Evolutionary conservation across 306 rosid genomes (phyloP).

Genomic region (Carpinus fangiana): DNA sequence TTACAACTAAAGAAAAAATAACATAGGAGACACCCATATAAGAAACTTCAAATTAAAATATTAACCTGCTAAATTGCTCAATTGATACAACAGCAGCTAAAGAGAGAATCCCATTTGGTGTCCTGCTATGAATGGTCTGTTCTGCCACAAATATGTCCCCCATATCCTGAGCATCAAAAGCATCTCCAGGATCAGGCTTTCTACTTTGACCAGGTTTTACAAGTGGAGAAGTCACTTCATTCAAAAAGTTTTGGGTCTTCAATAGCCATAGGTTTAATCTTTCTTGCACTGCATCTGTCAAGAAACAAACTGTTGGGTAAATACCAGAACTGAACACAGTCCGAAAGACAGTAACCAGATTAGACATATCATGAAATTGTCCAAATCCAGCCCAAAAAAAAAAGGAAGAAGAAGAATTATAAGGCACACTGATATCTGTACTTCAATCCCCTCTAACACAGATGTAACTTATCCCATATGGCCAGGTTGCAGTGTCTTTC

Average conservation of each 20-base stretch:
- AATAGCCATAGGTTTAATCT: conserved; percentile 59
- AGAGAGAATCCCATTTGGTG: conserved; percentile 75
- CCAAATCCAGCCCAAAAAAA: neutral
- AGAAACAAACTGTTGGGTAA: conserved; percentile 8
- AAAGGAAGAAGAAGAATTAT: neutral
- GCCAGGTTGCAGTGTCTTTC: neutral
- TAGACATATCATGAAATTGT: neutral
- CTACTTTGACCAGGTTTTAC: conserved; percentile 57
- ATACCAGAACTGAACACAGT: conserved; percentile 11
- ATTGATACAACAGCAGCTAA: conserved; percentile 75
- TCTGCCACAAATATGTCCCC: conserved; percentile 76
- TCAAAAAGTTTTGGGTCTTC: conserved; percentile 77
- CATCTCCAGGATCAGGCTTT: conserved; percentile 50
- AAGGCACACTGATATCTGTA: neutral
- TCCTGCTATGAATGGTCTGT: conserved; percentile 66
- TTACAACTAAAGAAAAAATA: neutral
- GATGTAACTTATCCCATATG: neutral
- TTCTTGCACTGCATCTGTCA: conserved; percentile 70
- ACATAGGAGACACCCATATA: neutral
- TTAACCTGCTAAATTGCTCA: conserved; percentile 99
- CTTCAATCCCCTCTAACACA: neutral
- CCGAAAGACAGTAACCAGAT: neutral
- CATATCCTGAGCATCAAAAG: conserved; percentile 46
- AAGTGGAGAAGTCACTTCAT: conserved; percentile 76
- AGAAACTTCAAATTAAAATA: conserved; percentile 8